These are phyloP conservation scores for Kipferlia bialata DNA, from an alignment of 78 protist genomes.

Conservation along the genomic window DNA sequence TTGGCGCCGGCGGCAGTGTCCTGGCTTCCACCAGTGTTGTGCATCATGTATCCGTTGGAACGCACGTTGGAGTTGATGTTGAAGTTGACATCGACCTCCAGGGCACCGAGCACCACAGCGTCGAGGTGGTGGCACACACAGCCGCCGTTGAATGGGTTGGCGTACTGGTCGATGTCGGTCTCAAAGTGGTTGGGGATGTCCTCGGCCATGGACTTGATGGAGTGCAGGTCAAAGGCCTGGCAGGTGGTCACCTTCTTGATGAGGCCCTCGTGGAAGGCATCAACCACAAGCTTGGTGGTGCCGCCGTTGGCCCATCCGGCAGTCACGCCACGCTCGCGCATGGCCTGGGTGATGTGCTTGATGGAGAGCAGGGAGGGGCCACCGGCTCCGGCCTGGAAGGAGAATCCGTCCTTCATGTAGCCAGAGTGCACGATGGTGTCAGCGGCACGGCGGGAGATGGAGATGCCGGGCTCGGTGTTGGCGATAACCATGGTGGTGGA, in stretches of 20 bases:
- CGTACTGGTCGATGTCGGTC: slow-evolving; percentile 16
- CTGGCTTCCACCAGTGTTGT: slow-evolving; percentile 19
- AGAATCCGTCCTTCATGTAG: neutral
- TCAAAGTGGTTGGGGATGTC: slow-evolving; percentile 12
- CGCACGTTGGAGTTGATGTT: slow-evolving; percentile 18
- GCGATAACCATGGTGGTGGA: neutral
- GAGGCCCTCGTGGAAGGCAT: slow-evolving; percentile 12
- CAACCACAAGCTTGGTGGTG: slow-evolving; percentile 11
- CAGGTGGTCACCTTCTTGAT: slow-evolving; percentile 20
- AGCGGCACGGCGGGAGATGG: neutral
- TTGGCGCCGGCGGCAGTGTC: slow-evolving; percentile 29
- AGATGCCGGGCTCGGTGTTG: neutral
- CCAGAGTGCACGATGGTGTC: neutral
- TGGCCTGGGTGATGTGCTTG: neutral
- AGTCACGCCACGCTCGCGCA: neutral
- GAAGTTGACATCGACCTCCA: slow-evolving; percentile 25
- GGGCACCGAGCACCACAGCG: slow-evolving; percentile 11
- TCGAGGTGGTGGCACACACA: slow-evolving; percentile 8
- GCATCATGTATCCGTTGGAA: slow-evolving; percentile 10
- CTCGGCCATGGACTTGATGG: slow-evolving; percentile 9
- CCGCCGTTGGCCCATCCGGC: slow-evolving; percentile 24
- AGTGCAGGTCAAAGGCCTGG: slow-evolving; percentile 13
- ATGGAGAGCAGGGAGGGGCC: slow-evolving; percentile 12
- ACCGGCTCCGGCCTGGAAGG: slow-evolving; percentile 29
- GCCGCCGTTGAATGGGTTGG: slow-evolving; percentile 11